Evolutionary conservation across 768 basidiomycete species (phyloP), one percentile per base, ranked within the genome.

Genomic region (Termitomyces sp.): DNA sequence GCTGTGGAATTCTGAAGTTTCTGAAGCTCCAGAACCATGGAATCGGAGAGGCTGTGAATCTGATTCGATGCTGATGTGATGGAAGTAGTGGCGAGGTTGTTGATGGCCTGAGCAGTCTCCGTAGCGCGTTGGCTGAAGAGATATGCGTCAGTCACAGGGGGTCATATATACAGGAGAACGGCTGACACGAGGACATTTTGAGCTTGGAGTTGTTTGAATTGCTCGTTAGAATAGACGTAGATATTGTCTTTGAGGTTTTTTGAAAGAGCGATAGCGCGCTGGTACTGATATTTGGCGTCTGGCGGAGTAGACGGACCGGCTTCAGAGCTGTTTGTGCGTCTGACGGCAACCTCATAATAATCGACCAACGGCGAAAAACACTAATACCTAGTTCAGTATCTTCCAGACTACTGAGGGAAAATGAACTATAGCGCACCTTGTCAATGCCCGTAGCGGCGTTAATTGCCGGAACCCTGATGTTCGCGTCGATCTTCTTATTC

Each of bases 291-390:
- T 67, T 88, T 80, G 44, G 79, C 72, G 61, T 84, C 80, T 11
- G 77, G 72, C 14, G 72, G 74, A 5, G 74, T 73, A 30, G 80
- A 73, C 7, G 76, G 67, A 17, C 74, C 75, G 34, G 79, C 76
- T 47, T 82, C 79, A 45, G 74, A 72, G 45, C 70, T 73, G 67
- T 81, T 79, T 53, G 79, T 68, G 19, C 71, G 73, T 23, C 70
- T 67, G 47, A 86, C 79, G 11, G 82, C 81, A 21, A 73, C 75
- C 67, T 87, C 84, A 54, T 91, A 74, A 62, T 82, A 85, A 66
- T 91, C 81, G 34, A 93, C 82, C 49, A 91, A 73, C 42, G 91
- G 89, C n/a, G 87, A 68, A 63, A 91, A 82, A 62, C 78, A 76
- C 88, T 89, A 61, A 19, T 58, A 11, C n/a, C 35, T 10, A 2